phyloP scores from a whole-genome alignment of 805 yeast species.

The Spathaspora girioi region DNA sequence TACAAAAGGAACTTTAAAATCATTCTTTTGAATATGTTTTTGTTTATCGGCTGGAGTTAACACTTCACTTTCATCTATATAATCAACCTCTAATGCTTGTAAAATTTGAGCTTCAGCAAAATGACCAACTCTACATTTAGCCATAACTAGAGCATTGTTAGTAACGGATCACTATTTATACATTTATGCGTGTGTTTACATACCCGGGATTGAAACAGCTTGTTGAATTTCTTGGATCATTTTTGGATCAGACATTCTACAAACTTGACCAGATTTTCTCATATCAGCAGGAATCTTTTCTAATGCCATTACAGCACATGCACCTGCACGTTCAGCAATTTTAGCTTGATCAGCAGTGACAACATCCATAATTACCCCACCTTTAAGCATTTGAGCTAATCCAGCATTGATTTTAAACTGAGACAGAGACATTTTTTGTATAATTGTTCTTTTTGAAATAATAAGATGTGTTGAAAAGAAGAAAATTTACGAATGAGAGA shows the following conservation, averaged over 20 bases:
- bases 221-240: slow-evolving; percentile 74
- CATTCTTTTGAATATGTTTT: slow-evolving; percentile 57
- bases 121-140: slow-evolving; percentile 82
- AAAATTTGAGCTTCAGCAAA: slow-evolving; percentile 77
- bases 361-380: slow-evolving; percentile 73
- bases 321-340: slow-evolving; percentile 81
- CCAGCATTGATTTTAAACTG: slow-evolving; percentile 65
- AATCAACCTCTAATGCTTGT: slow-evolving; percentile 69
- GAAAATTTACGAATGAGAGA: background rate
- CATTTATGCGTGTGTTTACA: slow-evolving; percentile 25
- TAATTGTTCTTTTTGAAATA: no score
- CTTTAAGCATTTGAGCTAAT: slow-evolving; percentile 82
- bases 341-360: slow-evolving; percentile 77
- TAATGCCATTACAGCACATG: slow-evolving; percentile 86
- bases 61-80: slow-evolving; percentile 82
- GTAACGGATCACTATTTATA: background rate
- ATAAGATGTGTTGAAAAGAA: background rate
- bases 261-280: slow-evolving; percentile 76
- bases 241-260: slow-evolving; percentile 82
- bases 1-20: slow-evolving; percentile 71
- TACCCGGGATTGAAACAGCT: slow-evolving; percentile 67
- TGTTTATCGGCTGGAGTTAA: slow-evolving; percentile 76
- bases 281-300: slow-evolving; percentile 85
- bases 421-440: slow-evolving; percentile 12
- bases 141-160: slow-evolving; percentile 43